Conservation (phyloP, 495 filamentous ascomycete species). For the Talaromyces nanjingensis region DNA sequence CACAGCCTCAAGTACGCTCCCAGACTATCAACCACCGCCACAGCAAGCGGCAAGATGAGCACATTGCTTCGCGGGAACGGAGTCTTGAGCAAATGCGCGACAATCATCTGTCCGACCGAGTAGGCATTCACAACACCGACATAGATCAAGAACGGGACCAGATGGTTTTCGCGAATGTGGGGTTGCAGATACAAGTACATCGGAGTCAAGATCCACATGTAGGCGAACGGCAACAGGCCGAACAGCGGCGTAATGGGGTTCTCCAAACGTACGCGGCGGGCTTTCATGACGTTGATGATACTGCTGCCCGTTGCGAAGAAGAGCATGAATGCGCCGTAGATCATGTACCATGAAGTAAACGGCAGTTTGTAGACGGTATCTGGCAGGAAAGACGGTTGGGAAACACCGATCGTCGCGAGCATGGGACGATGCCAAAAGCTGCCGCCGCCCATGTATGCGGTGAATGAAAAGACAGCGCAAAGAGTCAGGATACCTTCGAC, state of each 20-base stretch:
- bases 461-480: conserved; percentile 74
- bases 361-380: conserved; percentile 63
- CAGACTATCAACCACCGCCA: conserved; percentile 68
- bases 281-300: conserved; percentile 73
- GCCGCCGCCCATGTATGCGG: conserved; percentile 75
- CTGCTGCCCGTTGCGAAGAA: conserved; percentile 70
- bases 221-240: conserved; percentile 73
- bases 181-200: conserved; percentile 80
- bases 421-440: conserved; percentile 87
- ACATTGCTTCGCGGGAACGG: conserved; percentile 86
- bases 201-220: conserved; percentile 66
- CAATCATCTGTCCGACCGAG: conserved; percentile 90
- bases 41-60: conserved; percentile 57
- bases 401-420: conserved; percentile 64
- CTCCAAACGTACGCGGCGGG: conserved; percentile 66
- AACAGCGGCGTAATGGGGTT: conserved; percentile 63
- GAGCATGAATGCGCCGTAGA: conserved; percentile 79
- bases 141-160: conserved; percentile 82
- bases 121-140: conserved; percentile 87
- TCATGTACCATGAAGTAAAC: conserved; percentile 88
- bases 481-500: conserved; percentile 91
- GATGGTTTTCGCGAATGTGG: conserved; percentile 67
- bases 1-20: conserved; percentile 69
- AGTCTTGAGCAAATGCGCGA: conserved; percentile 78
- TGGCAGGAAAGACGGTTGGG: conserved; percentile 58